Conservation (phyloP, 164 flowering plant genomes). For the Stephania yunnanensis region DNA sequence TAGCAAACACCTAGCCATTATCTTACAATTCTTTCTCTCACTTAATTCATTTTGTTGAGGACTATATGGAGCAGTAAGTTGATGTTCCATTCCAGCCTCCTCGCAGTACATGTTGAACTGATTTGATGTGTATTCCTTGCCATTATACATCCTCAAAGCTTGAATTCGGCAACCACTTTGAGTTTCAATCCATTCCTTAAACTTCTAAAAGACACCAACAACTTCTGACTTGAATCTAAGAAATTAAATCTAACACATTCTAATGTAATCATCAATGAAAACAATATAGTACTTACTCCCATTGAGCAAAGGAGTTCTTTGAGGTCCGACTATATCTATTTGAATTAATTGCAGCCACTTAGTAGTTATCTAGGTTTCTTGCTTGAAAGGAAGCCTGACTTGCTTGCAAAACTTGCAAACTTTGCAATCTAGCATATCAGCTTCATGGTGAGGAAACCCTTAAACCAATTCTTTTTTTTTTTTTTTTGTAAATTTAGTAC, state of each 20-base stretch:
- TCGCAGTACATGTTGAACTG: background rate
- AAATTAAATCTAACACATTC: background rate
- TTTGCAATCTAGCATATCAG: background rate
- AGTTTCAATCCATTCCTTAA: too few relatives aligned
- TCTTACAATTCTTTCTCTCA: background rate
- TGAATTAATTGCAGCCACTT: background rate
- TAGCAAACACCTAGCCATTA: slow-evolving; percentile 1
- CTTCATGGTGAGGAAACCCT: background rate
- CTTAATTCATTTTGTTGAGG: slow-evolving; percentile 5
- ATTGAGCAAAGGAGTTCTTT: background rate
- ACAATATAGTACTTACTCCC: background rate
- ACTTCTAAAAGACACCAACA: background rate
- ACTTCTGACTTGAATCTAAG: background rate
- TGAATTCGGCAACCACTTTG: too few relatives aligned
- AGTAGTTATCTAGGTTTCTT: background rate
- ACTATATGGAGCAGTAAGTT: background rate
- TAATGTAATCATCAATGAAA: background rate
- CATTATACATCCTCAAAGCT: background rate
- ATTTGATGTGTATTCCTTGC: background rate
- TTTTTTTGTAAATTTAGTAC: too few relatives aligned
- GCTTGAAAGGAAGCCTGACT: background rate
- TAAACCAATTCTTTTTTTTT: too few relatives aligned
- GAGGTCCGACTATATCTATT: background rate
- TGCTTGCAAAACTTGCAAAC: background rate
- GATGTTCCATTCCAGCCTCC: background rate